Percentiles rank a stretch among this genome's conserved stretches.
phyloP scores from a whole-genome alignment of 2,329 filamentous ascomycete genomes.

The Colletotrichum coccodes region DNA sequence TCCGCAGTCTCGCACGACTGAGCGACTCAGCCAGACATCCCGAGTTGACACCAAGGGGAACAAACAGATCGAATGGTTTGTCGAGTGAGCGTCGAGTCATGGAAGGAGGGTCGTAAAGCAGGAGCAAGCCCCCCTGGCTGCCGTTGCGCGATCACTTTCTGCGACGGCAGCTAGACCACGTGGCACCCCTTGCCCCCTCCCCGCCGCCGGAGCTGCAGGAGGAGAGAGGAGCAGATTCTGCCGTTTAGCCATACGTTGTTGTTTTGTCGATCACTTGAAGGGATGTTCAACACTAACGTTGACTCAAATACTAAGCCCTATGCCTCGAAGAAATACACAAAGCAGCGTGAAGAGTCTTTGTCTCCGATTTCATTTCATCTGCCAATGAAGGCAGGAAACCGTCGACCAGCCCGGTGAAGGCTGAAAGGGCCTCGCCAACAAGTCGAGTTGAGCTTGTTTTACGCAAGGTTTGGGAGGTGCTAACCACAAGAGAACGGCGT shows the following conservation, averaged over 20 bases:
- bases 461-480: not conserved
- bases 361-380: not conserved
- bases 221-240: not conserved
- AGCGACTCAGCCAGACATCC: not conserved
- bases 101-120: not conserved
- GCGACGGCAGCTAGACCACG: slow-evolving; percentile 7
- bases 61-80: not conserved
- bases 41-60: not conserved
- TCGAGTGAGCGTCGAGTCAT: slow-evolving; percentile 4
- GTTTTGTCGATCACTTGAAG: not conserved
- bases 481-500: not conserved
- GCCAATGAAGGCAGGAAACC: not conserved
- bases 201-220: not conserved
- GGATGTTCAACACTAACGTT: no score
- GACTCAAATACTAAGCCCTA: no score
- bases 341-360: not conserved
- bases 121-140: not conserved
- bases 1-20: not conserved
- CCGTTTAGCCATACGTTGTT: not conserved
- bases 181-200: slow-evolving; percentile 12
- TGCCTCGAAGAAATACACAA: not conserved
- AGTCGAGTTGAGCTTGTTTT: no score
- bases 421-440: not conserved
- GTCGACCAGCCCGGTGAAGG: not conserved
- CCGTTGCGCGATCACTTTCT: not conserved